These are phyloP conservation scores for Hypoxylon sp. DNA, from an alignment of 2,329 filamentous ascomycete genomes.

Conservation along the genomic window DNA sequence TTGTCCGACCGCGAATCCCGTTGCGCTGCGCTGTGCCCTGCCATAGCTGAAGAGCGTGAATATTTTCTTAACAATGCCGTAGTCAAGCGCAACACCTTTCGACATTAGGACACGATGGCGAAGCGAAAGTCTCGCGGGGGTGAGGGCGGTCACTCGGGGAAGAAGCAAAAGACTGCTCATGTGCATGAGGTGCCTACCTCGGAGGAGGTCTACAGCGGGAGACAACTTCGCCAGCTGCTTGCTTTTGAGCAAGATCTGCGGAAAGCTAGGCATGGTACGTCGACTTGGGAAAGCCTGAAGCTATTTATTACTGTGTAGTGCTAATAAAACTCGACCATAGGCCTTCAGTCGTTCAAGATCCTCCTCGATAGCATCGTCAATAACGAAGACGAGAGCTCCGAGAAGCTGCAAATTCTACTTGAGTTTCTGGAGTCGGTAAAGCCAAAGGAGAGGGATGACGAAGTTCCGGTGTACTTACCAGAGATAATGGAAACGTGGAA, in stretches of 20 bases:
- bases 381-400: constrained; percentile 61
- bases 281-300: not conserved
- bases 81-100: constrained; percentile 21
- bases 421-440: constrained; percentile 74
- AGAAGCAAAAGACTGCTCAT: constrained; percentile 65
- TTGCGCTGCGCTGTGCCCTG: not conserved
- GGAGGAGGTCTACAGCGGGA: constrained; percentile 71
- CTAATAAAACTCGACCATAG: constrained; percentile 30
- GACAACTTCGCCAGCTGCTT: constrained; percentile 77
- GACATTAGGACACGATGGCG: constrained; percentile 43
- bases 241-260: constrained; percentile 77
- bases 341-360: constrained; percentile 79
- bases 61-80: constrained; percentile 30
- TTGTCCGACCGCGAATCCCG: not conserved
- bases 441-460: constrained; percentile 64
- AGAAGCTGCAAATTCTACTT: constrained; percentile 70
- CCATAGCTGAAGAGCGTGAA: not conserved
- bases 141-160: constrained; percentile 59
- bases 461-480: constrained; percentile 73
- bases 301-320: not conserved
- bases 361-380: constrained; percentile 75
- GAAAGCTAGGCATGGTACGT: constrained; percentile 73
- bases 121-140: constrained; percentile 49
- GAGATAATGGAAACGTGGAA: constrained; percentile 92
- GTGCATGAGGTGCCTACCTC: constrained; percentile 68